These are phyloP conservation scores for Ceratorhiza oryzae-sativae DNA, from an alignment of 1,284 basidiomycete species.

Conservation along the genomic window DNA sequence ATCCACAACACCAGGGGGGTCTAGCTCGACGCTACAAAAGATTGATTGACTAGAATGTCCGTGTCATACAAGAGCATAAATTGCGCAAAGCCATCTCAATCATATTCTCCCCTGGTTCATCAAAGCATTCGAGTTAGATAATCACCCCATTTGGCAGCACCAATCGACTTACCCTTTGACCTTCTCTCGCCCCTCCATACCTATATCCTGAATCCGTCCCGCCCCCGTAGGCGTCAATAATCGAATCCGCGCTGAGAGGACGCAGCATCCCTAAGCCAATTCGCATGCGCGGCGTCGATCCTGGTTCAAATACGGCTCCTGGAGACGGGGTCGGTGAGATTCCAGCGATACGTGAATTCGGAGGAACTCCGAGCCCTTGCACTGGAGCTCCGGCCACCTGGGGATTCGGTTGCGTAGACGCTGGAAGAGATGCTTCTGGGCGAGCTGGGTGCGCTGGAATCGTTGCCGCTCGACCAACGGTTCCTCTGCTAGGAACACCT, in stretches of 20 bases:
- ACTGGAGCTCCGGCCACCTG: not conserved
- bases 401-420: not conserved
- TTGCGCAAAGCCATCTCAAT: not conserved
- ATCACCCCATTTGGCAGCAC: too few species aligned
- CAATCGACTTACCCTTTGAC: slow-evolving; percentile 14
- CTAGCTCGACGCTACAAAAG: too few species aligned
- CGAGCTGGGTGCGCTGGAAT: not conserved
- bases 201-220: slow-evolving; percentile 18
- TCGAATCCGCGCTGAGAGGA: slow-evolving; percentile 28
- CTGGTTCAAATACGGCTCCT: not conserved
- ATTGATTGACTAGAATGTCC: not conserved
- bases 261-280: slow-evolving; percentile 34
- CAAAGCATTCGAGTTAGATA: not conserved
- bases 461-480: not conserved
- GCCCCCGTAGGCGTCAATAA: slow-evolving; percentile 34
- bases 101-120: slow-evolving; percentile 28
- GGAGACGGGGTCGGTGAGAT: not conserved
- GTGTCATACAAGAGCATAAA: not conserved
- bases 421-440: not conserved
- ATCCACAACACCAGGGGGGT: too few species aligned
- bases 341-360: not conserved
- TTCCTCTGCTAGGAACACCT: not conserved
- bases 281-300: not conserved
- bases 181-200: slow-evolving; percentile 29
- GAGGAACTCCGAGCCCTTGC: not conserved